Evolutionary conservation across 78 protist genomes (phyloP).

Genomic region (Dictyostelium citrinum): DNA sequence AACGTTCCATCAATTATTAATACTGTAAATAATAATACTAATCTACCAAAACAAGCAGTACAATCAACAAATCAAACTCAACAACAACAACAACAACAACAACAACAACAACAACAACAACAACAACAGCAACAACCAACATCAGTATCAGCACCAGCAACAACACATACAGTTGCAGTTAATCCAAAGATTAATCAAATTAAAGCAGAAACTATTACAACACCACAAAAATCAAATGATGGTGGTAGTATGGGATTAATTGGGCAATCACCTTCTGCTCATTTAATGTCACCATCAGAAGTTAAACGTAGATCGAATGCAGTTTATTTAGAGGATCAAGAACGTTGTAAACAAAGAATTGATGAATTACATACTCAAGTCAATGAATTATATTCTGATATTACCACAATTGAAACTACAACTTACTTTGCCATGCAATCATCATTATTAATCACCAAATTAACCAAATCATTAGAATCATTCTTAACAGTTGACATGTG

Average conservation of each 20-base stretch:
- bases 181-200: slow-evolving; percentile 13
- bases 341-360: slow-evolving; percentile 19
- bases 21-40: neutral
- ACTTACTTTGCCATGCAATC: slow-evolving; percentile 56
- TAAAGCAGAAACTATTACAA: neutral
- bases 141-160: neutral
- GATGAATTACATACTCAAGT: slow-evolving; percentile 30
- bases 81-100: neutral
- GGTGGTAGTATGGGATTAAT: neutral
- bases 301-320: neutral
- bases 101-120: neutral
- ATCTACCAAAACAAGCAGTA: neutral
- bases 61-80: neutral
- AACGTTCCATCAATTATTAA: neutral
- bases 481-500: slow-evolving; percentile 9
- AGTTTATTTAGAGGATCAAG: slow-evolving; percentile 5
- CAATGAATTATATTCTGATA: slow-evolving; percentile 22
- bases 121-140: neutral
- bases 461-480: slow-evolving; percentile 27
- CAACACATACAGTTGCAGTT: neutral
- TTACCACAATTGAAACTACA: slow-evolving; percentile 3
- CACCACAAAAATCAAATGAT: neutral
- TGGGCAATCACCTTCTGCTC: neutral
- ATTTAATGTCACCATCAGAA: slow-evolving; percentile 5
- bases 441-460: slow-evolving; percentile 8